Percentiles rank a stretch among this genome's conserved stretches.
These are phyloP conservation scores for Geotrichum ghanense DNA, from an alignment of 805 yeast genomes.

Conservation along the genomic window DNA sequence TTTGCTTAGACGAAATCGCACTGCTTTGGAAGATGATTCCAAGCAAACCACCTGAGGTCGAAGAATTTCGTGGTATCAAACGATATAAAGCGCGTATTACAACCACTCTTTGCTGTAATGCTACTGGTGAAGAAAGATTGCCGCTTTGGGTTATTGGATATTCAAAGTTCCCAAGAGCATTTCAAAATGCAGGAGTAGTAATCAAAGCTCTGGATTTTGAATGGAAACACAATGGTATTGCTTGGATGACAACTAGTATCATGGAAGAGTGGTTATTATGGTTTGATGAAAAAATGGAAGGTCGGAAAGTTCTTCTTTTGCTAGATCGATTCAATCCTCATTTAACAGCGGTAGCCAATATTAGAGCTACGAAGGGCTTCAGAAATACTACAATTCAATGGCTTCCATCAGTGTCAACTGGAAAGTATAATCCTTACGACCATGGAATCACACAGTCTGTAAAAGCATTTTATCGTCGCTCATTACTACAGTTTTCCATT, in stretches of 20 bases:
- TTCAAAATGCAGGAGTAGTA: constrained; percentile 5
- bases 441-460: constrained; percentile 6
- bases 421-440: constrained; percentile 5
- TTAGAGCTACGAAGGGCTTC: constrained; percentile 3
- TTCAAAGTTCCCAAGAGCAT: constrained; percentile 6
- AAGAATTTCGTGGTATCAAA: constrained; percentile 1
- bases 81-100: constrained; percentile 4
- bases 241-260: constrained; percentile 1
- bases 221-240: constrained; percentile 1
- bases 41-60: not conserved
- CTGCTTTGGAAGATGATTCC: constrained; percentile 6
- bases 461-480: constrained; percentile 7
- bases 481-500: constrained; percentile 4
- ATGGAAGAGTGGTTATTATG: constrained; percentile 9
- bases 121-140: constrained; percentile 8
- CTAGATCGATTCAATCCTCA: constrained; percentile 6
- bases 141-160: constrained; percentile 7
- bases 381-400: constrained; percentile 4
- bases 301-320: constrained; percentile 3
- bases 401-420: constrained; percentile 3
- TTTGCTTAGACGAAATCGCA: constrained; percentile 5
- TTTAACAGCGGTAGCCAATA: constrained; percentile 6
- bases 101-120: constrained; percentile 4
- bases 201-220: constrained; percentile 3
- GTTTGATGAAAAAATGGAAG: constrained; percentile 4